Evolutionary conservation across 176 grass and related monocot genomes (phyloP), one percentile per base, ranked within the genome.

Genomic region (Oryza meridionalis): DNA sequence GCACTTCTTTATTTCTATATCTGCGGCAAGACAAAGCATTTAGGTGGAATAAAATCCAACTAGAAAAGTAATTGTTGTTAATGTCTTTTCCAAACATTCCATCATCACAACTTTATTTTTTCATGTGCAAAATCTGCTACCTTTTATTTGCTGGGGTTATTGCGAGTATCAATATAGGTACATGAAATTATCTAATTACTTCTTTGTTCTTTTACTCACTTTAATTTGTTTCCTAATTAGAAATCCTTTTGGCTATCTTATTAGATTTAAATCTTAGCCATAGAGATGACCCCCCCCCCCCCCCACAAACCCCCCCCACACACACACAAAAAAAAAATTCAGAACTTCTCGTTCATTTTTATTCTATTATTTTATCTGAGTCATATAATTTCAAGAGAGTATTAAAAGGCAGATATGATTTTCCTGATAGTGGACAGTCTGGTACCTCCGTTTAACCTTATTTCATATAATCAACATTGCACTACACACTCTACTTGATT

Each of bases 81-180:
- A 24, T 47, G 14, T 49, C 43, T 65, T 66, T 9, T 65, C 16
- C 33, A 67, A 51, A 21, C 17, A 35, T 31, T 46, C 27, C 43
- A 67, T 68, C 68, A 27, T 43, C 9, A 10, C 32, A 68, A 43
- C 31, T 5, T 12, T 27, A 9, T 12, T 25, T 21, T 11, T 9
- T 82, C 25, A 82, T 5, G 35, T 63, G 25, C 24, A 38, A 82
- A 64, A 46, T 64, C 16, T 17, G 62, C 1, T 10, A 59, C 1
- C 2, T 59, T 75, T 67, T 37, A 37, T 67, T 84, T 50, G 7
- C 72, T 19, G 35, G 35, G 35, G 22, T 51, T 51, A 83, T 53
- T 66, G 12, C 9, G 49, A 16, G 35, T 43, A 67, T 10, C 3
- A 77, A 43, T 22, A 77, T 69, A 26, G 12, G 15, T 55, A 55